Evolutionary conservation across 2,329 filamentous ascomycete species (phyloP).

Genomic region (Ophiostoma ulmi): DNA sequence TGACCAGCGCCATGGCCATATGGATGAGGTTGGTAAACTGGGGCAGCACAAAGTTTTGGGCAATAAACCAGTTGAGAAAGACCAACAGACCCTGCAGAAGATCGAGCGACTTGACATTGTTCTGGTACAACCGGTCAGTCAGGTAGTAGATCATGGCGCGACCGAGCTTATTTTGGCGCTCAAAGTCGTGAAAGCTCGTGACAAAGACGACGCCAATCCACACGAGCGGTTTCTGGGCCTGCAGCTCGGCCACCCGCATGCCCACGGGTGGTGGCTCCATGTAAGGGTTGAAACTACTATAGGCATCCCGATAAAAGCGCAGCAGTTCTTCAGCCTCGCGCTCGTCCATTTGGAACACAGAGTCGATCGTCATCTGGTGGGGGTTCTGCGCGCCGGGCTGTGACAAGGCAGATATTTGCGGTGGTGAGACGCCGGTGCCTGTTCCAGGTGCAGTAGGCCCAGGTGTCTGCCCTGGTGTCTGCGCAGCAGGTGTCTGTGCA

Average conservation of each 20-base stretch:
- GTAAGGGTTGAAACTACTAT: slow-evolving; percentile 25
- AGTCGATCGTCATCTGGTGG: slow-evolving; percentile 17
- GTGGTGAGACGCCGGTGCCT: slow-evolving; percentile 4
- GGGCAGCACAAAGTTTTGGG: slow-evolving; percentile 26
- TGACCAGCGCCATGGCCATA: slow-evolving; percentile 27
- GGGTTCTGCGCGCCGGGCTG: slow-evolving; percentile 15
- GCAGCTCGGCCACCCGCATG: slow-evolving; percentile 24
- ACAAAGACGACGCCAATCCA: slow-evolving; percentile 30
- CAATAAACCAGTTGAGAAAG: slow-evolving; percentile 27
- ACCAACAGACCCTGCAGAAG: slow-evolving; percentile 28
- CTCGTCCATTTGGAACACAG: slow-evolving; percentile 24
- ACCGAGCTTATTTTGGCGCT: slow-evolving; percentile 25
- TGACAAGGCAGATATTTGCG: background rate
- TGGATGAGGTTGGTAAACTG: slow-evolving; percentile 28
- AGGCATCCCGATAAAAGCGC: slow-evolving; percentile 26
- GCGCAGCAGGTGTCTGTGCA: background rate
- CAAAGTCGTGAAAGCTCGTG: slow-evolving; percentile 28
- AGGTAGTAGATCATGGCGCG: slow-evolving; percentile 25
- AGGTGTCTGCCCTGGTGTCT: slow-evolving; percentile 5
- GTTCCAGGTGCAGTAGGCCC: background rate
- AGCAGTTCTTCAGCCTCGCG: slow-evolving; percentile 27
- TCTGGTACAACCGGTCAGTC: slow-evolving; percentile 26
- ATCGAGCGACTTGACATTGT: slow-evolving; percentile 24
- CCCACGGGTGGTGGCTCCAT: slow-evolving; percentile 19
- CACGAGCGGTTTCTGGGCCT: slow-evolving; percentile 26